Conservation (phyloP, 1,284 basidiomycete species). For the Leccinum pallidistipes region DNA sequence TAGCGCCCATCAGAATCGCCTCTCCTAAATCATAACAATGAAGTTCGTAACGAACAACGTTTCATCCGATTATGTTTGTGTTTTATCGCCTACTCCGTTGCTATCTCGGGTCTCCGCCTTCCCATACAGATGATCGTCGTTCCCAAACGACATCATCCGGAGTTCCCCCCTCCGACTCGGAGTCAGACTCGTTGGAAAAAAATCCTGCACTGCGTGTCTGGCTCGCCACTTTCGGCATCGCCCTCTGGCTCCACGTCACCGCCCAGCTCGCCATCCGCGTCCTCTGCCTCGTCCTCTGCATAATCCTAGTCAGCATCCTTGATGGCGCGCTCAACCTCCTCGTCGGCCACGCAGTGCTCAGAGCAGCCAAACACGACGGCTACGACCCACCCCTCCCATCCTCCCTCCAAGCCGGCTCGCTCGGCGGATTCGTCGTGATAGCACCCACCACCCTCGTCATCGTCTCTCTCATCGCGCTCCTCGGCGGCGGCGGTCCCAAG, state of each 20-base stretch:
- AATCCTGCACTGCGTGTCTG: slow-evolving; percentile 7
- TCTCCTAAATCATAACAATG: background rate
- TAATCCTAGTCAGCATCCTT: slow-evolving; percentile 7
- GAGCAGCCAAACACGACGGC: slow-evolving; percentile 3
- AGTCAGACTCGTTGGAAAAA: background rate
- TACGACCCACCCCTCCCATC: slow-evolving; percentile 12
- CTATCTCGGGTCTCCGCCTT: slow-evolving; percentile 2
- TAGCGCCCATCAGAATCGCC: background rate
- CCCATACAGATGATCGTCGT: background rate
- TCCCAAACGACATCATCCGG: background rate
- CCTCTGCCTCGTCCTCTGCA: slow-evolving; percentile 8
- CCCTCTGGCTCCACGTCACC: slow-evolving; percentile 10
- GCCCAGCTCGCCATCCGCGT: slow-evolving; percentile 10
- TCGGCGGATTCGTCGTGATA: slow-evolving; percentile 18
- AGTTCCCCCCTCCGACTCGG: background rate
- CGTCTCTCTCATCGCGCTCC: slow-evolving; percentile 4
- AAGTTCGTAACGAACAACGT: background rate
- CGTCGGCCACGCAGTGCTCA: slow-evolving; percentile 16
- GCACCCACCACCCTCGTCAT: slow-evolving; percentile 8
- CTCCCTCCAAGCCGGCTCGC: slow-evolving; percentile 15
- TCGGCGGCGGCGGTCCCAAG: background rate
- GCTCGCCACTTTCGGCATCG: slow-evolving; percentile 8
- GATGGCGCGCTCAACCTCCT: slow-evolving; percentile 11
- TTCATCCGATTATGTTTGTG: slow-evolving; percentile 9
- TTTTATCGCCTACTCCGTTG: slow-evolving; percentile 11